Base-by-base conservation (phyloP, 306 rosid species). In the Pterocarpus santalinus region DNA sequence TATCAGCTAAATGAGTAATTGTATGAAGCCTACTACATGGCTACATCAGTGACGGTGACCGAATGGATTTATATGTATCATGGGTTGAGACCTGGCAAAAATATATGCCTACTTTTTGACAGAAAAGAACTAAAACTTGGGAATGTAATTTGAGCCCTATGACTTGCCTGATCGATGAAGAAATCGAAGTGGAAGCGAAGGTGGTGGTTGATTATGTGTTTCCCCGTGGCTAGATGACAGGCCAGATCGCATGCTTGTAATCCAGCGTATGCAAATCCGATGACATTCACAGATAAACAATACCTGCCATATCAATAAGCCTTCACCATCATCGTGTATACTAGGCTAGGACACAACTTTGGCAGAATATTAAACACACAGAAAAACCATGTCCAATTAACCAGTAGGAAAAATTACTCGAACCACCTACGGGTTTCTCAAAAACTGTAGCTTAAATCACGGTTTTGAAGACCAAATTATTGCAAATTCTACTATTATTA, bases 121-220 rank as follows among this genome's bases (percentile, higher is more conserved):
- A 22, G 28, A 22, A 7, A 51, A 32, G 17, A 53, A 28, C 34
- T 9, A 44, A 32, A 47, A n/a, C 13, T n/a, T 0, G n/a, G 0
- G 9, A 22, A 12, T 64, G 39, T 8, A 38, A 44, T 36, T 30
- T 2, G 73, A 38, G 79, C 16, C 30, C 17, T 46, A 14, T 15
- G 61, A 84, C 94, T 83, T 83, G 84, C 99, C 98, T 96, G 99
- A 81, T 96, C 99, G 91, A 92, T 82, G 81, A 93, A 84, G 86
- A 93, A 92, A 69, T 84, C 94, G 35, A 93, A 93, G 82, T 88
- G 91, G 28, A 32, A 62, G 22, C 93, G 92, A 55, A 87, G 86
- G 68, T 67, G 84, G 78, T 86, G 89, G 53, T 17, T 73, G 81
- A 88, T 86, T 32, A 87, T 58, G 70, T 75, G 87, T 49, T 90